Conservation (phyloP, 2,329 filamentous ascomycete genomes). For the Penicillium sp. region DNA sequence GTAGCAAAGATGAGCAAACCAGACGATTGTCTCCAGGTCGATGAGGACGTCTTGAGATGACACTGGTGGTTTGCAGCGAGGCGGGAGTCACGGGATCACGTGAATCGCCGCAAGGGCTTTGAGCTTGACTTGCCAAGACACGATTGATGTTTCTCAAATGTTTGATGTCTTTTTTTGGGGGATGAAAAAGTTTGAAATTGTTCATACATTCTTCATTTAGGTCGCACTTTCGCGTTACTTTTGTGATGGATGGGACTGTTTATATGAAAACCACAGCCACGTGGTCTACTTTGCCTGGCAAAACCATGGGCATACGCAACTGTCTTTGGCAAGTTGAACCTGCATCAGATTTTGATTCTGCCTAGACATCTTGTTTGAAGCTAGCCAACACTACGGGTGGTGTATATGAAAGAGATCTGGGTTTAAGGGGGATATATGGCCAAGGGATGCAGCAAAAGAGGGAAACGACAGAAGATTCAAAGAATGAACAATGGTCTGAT, state of each 20-base stretch:
- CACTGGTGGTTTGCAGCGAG: slow-evolving; percentile 42
- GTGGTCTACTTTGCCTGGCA: not conserved
- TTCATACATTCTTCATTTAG: not conserved
- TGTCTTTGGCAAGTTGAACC: slow-evolving; percentile 1
- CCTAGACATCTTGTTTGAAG: not conserved
- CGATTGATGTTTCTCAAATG: not conserved
- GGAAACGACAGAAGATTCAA: not conserved
- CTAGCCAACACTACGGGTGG: not conserved
- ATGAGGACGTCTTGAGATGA: slow-evolving; percentile 29
- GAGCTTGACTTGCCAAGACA: slow-evolving; percentile 9
- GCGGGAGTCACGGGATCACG: slow-evolving; percentile 33
- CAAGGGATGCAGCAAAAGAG: not conserved
- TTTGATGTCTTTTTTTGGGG: not conserved
- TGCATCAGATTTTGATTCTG: not conserved
- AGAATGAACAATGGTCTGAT: not conserved
- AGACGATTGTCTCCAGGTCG: slow-evolving; percentile 20
- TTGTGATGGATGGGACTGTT: not conserved
- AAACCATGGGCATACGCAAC: not conserved
- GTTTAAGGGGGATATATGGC: not conserved
- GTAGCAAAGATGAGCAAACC: slow-evolving; percentile 21
- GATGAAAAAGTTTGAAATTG: not conserved
- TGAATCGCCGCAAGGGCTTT: slow-evolving; percentile 13
- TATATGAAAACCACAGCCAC: slow-evolving; percentile 1
- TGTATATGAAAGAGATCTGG: not conserved
- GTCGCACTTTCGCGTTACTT: not conserved